Base-by-base conservation (phyloP, 768 basidiomycete genomes). In the Suillus alpinus region DNA sequence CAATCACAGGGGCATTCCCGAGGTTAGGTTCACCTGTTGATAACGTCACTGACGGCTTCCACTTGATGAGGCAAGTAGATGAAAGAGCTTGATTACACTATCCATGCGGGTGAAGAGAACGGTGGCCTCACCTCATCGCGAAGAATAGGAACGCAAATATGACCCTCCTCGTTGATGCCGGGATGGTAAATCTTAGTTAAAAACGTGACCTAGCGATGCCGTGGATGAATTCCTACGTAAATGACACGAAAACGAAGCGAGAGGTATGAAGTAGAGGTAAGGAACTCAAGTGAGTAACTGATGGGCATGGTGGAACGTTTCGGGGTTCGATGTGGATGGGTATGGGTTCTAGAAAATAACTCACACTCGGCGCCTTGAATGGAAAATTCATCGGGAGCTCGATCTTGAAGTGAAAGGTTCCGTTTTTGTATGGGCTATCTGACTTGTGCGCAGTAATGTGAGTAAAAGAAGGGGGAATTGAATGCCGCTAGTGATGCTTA, bases 111-210 rank as follows among this genome's bases (percentile, higher is more conserved):
- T 50, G 62, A 59, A 53, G 62, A 58, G 16, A 29, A 60, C 49
- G 39, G 14, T 51, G 47, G 64, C 50, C 87, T 57, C 64, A 89
- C 92, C 77, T 93, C 90, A 71, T 94, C 92, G 67, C 89, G 84
- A 56, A 94, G 81, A 51, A 94, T 82, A 37, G 92, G 88, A 36
- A 94, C 85, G 70, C 92, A 94, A 60, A 94, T 94, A 26, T 83
- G 80, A 37, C 92, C 92, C 70, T 94, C 91, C 59, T 94, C 92
- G 64, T 94, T 92, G 71, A 94, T 90, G 40, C 93, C 92, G 31
- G 92, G 92, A 73, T 94, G 92, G 70, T 94, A 94, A 50, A 94
- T 88, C 81, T 87, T 93, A 59, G 92, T 94, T 43, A 79, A 85
- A 73, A 94, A 94, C 40, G 83, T 85, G 44, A 94, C 90, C 92